Percentiles rank a stretch among this genome's conserved stretches.
phyloP scores from a whole-genome alignment of 345 rosid genomes.

The Lenwebbia sp. region DNA sequence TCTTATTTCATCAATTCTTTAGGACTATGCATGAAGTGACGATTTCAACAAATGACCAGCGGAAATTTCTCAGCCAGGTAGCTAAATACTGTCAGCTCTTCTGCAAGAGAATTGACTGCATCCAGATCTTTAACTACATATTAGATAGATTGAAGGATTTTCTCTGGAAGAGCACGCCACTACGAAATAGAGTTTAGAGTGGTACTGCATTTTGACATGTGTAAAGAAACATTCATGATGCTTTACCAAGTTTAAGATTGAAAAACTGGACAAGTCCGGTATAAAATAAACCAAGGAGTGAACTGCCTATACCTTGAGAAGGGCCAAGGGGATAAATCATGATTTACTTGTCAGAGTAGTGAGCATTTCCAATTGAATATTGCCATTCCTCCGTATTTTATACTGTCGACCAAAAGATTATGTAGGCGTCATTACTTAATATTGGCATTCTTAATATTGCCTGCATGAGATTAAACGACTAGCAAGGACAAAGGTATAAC shows the following conservation, averaged over 20 bases:
- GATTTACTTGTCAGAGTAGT: not conserved
- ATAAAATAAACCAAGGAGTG: not conserved
- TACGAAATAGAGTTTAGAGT: not conserved
- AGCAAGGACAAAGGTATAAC: not conserved
- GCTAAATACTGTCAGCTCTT: slow-evolving; percentile 1
- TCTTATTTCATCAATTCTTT: not conserved
- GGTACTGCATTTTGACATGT: not conserved
- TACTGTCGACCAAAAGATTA: not conserved
- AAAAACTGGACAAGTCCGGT: not conserved
- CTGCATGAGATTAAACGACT: not conserved
- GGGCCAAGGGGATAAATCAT: not conserved
- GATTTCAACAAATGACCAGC: slow-evolving; percentile 55
- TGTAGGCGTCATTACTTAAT: not conserved
- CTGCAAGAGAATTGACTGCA: not conserved
- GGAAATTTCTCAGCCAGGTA: slow-evolving; percentile 63
- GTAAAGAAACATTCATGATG: not conserved
- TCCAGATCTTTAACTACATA: not conserved
- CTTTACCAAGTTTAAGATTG: not conserved
- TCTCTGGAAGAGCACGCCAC: not conserved
- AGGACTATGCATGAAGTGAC: slow-evolving; percentile 72
- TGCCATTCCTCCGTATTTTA: not conserved
- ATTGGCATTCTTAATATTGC: not conserved
- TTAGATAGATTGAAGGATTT: not conserved
- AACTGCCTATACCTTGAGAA: not conserved
- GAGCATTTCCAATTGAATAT: not conserved